Evolutionary conservation across 2,329 filamentous ascomycete genomes (phyloP).

Genomic region (Ophiocordyceps sinensis): DNA sequence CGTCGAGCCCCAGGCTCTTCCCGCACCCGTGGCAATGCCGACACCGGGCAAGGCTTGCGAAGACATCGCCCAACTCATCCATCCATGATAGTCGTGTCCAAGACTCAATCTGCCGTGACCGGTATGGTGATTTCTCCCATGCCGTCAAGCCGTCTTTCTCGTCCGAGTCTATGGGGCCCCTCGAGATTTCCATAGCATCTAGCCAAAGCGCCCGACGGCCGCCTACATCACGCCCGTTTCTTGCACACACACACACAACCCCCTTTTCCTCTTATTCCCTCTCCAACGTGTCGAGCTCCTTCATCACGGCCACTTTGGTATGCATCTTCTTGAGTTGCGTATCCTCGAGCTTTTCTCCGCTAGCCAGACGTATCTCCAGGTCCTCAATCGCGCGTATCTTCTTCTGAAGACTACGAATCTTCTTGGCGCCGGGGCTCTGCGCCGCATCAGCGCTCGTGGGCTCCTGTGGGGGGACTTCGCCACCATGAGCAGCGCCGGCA

Average conservation of each 20-base stretch:
- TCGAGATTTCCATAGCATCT: background rate
- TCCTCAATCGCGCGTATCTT: constrained; percentile 97
- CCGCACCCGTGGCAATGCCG: no score
- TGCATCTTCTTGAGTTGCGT: constrained; percentile 98
- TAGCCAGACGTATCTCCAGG: constrained; percentile 88
- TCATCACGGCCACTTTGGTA: constrained; percentile 71
- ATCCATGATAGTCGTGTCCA: no score
- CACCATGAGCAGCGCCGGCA: constrained; percentile 11
- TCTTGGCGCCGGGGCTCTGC: constrained; percentile 75
- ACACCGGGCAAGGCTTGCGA: no score
- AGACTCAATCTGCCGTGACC: no score
- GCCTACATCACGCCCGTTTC: background rate
- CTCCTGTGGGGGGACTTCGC: constrained; percentile 4
- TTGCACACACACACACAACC: background rate
- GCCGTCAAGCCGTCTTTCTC: no score
- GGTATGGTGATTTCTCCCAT: no score
- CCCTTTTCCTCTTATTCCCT: constrained; percentile 10
- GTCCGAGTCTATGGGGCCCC: no score
- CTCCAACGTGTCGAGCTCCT: constrained; percentile 56
- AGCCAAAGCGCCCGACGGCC: background rate
- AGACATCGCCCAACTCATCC: no score
- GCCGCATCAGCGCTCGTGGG: constrained; percentile 30
- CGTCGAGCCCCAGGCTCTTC: no score
- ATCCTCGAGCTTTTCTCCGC: constrained; percentile 92
- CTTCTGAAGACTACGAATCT: constrained; percentile 83